A percentile compares a stretch with the other conserved stretches of the same genome.
phyloP scores from a whole-genome alignment of 1,139 yeast genomes.

The Geotrichum macrosporum region DNA sequence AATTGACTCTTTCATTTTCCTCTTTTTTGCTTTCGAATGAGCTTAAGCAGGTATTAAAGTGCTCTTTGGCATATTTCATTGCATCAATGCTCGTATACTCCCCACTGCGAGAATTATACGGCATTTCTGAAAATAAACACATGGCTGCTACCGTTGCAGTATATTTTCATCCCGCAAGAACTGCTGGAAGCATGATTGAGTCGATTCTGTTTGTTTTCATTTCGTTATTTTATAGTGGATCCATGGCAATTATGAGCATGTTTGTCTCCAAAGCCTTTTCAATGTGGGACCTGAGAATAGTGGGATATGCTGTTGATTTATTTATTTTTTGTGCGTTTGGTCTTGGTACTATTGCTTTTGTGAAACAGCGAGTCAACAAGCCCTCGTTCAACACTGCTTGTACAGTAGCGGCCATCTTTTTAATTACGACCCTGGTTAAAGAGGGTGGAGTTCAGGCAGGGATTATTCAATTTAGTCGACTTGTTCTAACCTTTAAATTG shows the following conservation, averaged over 20 bases:
- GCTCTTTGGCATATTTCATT: constrained; percentile 64
- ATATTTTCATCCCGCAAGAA: constrained; percentile 77
- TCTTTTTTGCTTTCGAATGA: constrained; percentile 2
- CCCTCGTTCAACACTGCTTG: constrained; percentile 79
- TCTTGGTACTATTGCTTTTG: constrained; percentile 61
- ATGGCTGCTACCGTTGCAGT: constrained; percentile 79
- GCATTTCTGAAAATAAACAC: constrained; percentile 72
- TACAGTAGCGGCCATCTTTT: constrained; percentile 66
- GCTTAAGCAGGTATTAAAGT: constrained; percentile 43
- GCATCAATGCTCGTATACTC: constrained; percentile 77
- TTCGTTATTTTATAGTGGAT: constrained; percentile 54
- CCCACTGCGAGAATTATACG: constrained; percentile 55
- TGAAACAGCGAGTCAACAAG: constrained; percentile 62
- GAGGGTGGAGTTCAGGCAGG: constrained; percentile 69
- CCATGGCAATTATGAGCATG: constrained; percentile 54
- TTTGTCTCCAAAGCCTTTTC: constrained; percentile 48
- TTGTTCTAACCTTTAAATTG: constrained; percentile 54
- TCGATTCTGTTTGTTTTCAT: constrained; percentile 57
- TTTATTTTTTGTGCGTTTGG: constrained; percentile 50
- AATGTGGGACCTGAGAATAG: constrained; percentile 46
- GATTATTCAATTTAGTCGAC: constrained; percentile 52
- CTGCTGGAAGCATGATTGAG: constrained; percentile 78
- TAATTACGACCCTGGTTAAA: constrained; percentile 68
- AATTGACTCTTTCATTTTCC: too few species aligned
- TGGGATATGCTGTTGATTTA: constrained; percentile 57